Conservation (phyloP, 2,329 filamentous ascomycete species). For the Phoma sp. region DNA sequence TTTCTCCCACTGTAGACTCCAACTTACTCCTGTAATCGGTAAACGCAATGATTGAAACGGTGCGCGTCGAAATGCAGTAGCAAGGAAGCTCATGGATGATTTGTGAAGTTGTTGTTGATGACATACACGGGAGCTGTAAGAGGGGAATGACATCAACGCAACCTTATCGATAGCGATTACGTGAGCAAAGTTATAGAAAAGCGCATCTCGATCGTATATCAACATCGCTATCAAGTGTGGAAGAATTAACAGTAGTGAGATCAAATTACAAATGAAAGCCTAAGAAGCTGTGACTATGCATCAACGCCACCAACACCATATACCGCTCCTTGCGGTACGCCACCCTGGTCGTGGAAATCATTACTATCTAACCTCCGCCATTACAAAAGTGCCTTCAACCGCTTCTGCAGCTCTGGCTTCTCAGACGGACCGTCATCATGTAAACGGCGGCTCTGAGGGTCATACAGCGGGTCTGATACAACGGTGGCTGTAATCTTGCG, state of each 20-base stretch:
- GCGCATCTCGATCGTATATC: background rate
- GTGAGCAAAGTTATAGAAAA: background rate
- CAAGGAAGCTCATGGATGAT: conserved; percentile 44
- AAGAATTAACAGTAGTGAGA: background rate
- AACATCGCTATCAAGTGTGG: too few species aligned
- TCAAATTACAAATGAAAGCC: background rate
- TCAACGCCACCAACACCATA: background rate
- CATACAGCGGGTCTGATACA: conserved; percentile 57
- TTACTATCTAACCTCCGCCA: conserved; percentile 11
- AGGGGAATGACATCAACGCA: conserved; percentile 33
- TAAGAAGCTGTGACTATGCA: background rate
- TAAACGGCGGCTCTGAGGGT: conserved; percentile 50
- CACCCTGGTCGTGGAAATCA: conserved; percentile 19
- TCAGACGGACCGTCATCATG: conserved; percentile 29
- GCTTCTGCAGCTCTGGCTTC: conserved; percentile 30
- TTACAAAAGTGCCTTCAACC: conserved; percentile 31
- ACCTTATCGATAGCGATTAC: background rate
- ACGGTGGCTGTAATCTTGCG: conserved; percentile 62
- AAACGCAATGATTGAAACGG: conserved; percentile 27
- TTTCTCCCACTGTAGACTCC: background rate
- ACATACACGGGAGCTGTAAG: conserved; percentile 52
- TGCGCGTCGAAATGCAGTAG: conserved; percentile 34
- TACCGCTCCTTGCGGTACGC: conserved; percentile 11
- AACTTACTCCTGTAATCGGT: conserved; percentile 28
- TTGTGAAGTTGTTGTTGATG: conserved; percentile 50